Percentiles rank a stretch among this genome's conserved stretches.
phyloP scores from a whole-genome alignment of 257 asterid species.

The Verbena officinalis region DNA sequence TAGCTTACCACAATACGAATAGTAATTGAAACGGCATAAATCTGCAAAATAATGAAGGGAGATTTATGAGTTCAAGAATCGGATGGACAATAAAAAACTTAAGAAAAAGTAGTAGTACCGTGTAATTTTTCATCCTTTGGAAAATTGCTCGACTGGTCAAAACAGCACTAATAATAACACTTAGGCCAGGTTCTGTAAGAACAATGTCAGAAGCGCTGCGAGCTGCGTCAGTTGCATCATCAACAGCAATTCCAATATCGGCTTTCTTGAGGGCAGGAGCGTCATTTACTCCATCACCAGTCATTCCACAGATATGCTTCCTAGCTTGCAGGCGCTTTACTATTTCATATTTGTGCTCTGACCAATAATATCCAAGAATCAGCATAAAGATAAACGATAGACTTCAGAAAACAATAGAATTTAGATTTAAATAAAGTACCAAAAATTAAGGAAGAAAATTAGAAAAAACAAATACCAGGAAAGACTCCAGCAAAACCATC shows the following conservation, averaged over 20 bases:
- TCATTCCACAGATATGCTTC: slow-evolving; percentile 98
- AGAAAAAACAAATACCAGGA: slow-evolving; percentile 70
- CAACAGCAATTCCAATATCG: slow-evolving; percentile 97
- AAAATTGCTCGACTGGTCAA: slow-evolving; percentile 96
- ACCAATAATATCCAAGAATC: slow-evolving; percentile 14
- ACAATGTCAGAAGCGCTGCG: slow-evolving; percentile 99
- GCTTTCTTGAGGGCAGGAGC: slow-evolving; percentile 99
- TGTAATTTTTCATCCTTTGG: slow-evolving; percentile 97
- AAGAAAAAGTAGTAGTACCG: slow-evolving; percentile 50
- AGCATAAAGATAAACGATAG: slow-evolving; percentile 18
- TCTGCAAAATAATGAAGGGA: slow-evolving; percentile 47
- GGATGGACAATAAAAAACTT: not conserved
- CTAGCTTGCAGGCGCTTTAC: slow-evolving; percentile 97
- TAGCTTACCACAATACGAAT: slow-evolving; percentile 95
- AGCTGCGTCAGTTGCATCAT: slow-evolving; percentile 99
- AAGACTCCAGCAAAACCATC: slow-evolving; percentile 99
- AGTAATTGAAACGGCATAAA: slow-evolving; percentile 96
- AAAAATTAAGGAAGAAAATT: not conserved
- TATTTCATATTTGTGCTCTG: slow-evolving; percentile 97
- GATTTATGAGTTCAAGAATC: slow-evolving; percentile 13
- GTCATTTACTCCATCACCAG: slow-evolving; percentile 98
- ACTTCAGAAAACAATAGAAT: not conserved
- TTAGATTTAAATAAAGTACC: not conserved
- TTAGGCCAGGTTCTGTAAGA: slow-evolving; percentile 97
- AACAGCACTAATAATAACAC: slow-evolving; percentile 98